Base-by-base conservation (phyloP, 257 asterid genomes). In the Pogostemon cablin region DNA sequence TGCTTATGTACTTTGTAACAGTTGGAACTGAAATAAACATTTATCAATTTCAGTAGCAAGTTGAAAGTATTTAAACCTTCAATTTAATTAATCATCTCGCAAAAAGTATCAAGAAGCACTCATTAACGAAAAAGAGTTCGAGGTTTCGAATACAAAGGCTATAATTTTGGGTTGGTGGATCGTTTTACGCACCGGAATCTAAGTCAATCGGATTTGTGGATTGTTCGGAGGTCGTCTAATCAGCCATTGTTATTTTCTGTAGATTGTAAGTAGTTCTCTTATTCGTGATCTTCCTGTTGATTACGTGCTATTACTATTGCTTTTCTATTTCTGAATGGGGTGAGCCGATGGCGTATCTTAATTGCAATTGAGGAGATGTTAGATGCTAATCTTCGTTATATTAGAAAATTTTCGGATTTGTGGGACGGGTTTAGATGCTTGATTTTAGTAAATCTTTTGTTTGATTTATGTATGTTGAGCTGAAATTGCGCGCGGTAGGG, bases 161-260 rank as follows among this genome's bases (percentile, higher is more conserved):
- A 48, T 20, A 49, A 32, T 47, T 7, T 75, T 48, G 81, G 88
- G 86, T 86, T 84, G 68, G 95, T 67, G 89, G 92, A 78, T 63
- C 17, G 87, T 39, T 57, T 49, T 20, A 61, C 67, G 85, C 40
- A 11, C 81, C 56, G 86, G 70, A 39, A 68, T 39, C 72, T 75
- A 6, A 63, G 68, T 67, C 65, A 89, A 78, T 78, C 12, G 84
- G 92, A 78, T 81, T 72, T 70, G 86, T 20, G 88, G 90, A 81
- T 66, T 70, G 77, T 62, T 70, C 37, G 80, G 86, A 76, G 67
- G 39, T 73, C 76, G 62, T 39, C 37, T 65, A 9, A 8, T 25
- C 40, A 57, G 52, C 57, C 34, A 52, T 40, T 25, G 44, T 35
- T 53, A 17, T 7, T 49, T 57, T 39, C 59, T 54, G 46, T 52